These are phyloP conservation scores for Malassezia psittaci DNA, from an alignment of 1,284 basidiomycete genomes.

Conservation along the genomic window DNA sequence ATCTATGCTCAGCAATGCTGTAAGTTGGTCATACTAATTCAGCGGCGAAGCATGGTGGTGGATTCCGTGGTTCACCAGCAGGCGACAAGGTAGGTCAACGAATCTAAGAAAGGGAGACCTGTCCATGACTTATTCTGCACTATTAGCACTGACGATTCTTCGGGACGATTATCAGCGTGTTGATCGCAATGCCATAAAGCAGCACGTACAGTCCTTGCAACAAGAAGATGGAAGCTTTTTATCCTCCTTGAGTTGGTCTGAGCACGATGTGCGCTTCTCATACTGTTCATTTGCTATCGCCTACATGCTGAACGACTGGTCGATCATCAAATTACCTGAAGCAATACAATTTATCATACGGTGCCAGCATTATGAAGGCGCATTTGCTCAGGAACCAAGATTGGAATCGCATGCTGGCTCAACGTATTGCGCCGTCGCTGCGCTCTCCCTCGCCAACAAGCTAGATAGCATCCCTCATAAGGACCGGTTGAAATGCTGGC, in stretches of 20 bases:
- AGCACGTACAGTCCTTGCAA: slow-evolving; percentile 23
- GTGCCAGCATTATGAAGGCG: slow-evolving; percentile 71
- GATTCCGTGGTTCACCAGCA: slow-evolving; percentile 24
- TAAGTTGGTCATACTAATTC: background rate
- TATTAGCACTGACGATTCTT: slow-evolving; percentile 32
- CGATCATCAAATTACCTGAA: slow-evolving; percentile 57
- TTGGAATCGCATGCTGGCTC: slow-evolving; percentile 88
- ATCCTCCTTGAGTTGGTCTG: slow-evolving; percentile 58
- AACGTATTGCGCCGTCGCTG: slow-evolving; percentile 79
- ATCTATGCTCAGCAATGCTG: slow-evolving; percentile 70
- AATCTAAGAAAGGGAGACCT: slow-evolving; percentile 18
- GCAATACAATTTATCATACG: slow-evolving; percentile 57
- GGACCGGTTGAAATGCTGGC: slow-evolving; percentile 11
- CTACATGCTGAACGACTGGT: slow-evolving; percentile 67
- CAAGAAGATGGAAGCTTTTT: slow-evolving; percentile 58
- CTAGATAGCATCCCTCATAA: slow-evolving; percentile 4
- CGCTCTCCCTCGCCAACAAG: slow-evolving; percentile 55
- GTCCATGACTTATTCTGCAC: slow-evolving; percentile 40
- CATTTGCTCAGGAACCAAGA: slow-evolving; percentile 69
- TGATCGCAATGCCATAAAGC: slow-evolving; percentile 17
- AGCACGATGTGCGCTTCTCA: slow-evolving; percentile 67
- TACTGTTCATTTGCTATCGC: slow-evolving; percentile 81
- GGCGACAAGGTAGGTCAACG: background rate
- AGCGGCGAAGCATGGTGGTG: slow-evolving; percentile 18
- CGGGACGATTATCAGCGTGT: slow-evolving; percentile 30